These are phyloP conservation scores for Tuctoria greenei DNA, from an alignment of 176 grass and related monocot genomes.

Conservation along the genomic window DNA sequence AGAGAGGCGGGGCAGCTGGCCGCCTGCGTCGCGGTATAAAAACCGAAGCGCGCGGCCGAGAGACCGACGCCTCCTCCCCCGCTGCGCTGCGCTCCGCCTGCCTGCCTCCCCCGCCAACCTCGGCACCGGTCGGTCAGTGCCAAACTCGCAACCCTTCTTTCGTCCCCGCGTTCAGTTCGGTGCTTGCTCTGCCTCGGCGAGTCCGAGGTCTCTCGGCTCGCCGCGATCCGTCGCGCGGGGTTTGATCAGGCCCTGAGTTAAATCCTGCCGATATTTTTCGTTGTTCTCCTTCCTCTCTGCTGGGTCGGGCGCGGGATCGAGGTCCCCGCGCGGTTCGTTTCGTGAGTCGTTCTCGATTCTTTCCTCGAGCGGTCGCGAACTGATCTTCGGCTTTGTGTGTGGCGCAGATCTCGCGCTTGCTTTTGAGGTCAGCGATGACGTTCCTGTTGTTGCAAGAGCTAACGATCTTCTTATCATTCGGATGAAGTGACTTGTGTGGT, in stretches of 20 bases:
- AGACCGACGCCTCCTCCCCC: neutral
- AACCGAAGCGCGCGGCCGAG: neutral
- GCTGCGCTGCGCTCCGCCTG: neutral
- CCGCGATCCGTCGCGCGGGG: neutral
- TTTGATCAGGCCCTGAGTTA: neutral
- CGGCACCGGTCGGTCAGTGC: conserved; percentile 39
- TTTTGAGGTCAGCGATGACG: neutral
- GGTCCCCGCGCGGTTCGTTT: neutral
- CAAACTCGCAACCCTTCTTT: neutral
- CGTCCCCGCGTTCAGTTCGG: neutral
- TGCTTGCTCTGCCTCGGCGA: neutral
- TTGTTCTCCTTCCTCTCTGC: neutral
- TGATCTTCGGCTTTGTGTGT: neutral
- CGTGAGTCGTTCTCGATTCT: neutral
- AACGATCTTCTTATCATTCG: neutral
- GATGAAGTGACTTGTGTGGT: neutral
- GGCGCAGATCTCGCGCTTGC: conserved; percentile 32
- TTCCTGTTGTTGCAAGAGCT: neutral
- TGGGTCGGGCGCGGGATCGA: neutral
- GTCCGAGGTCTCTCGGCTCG: neutral
- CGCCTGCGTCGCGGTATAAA: conserved; percentile 42
- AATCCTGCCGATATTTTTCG: neutral
- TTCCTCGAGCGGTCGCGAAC: neutral
- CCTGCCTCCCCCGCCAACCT: conserved; percentile 19
- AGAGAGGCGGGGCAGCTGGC: neutral